Evolutionary conservation across 257 asterid species (phyloP).

Genomic region (Vinca minor): DNA sequence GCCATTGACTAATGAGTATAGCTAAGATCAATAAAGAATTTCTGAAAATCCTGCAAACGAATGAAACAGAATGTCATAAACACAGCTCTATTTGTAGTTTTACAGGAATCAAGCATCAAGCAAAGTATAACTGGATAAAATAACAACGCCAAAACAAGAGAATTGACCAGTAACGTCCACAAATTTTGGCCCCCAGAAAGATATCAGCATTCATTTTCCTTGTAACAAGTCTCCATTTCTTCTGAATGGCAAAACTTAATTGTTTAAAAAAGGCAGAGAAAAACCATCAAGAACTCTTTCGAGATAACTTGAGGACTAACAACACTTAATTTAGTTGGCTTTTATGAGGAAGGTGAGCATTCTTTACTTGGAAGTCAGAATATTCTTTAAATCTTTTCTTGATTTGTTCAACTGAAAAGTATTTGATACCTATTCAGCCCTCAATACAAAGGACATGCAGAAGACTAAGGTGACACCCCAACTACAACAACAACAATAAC

Average conservation of each 20-base stretch:
- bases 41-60: slow-evolving; percentile 30
- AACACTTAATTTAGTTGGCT: background rate
- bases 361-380: slow-evolving; percentile 6
- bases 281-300: background rate
- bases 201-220: background rate
- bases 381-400: slow-evolving; percentile 12
- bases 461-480: background rate
- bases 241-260: background rate
- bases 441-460: slow-evolving; percentile 8
- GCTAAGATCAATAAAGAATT: slow-evolving; percentile 11
- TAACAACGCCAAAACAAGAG: background rate
- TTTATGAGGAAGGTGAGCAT: slow-evolving; percentile 7
- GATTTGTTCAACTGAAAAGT: background rate
- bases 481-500: too few relatives aligned
- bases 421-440: slow-evolving; percentile 1
- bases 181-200: background rate
- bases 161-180: background rate
- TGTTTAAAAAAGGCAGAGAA: background rate
- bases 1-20: slow-evolving; percentile 36
- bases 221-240: background rate
- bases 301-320: background rate
- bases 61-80: background rate
- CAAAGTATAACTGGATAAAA: background rate
- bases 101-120: background rate
- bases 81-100: background rate